A percentile compares a stretch with the other conserved stretches of the same genome.
Conservation (phyloP, 1,284 basidiomycete genomes). For the Trichosporon asahii region DNA sequence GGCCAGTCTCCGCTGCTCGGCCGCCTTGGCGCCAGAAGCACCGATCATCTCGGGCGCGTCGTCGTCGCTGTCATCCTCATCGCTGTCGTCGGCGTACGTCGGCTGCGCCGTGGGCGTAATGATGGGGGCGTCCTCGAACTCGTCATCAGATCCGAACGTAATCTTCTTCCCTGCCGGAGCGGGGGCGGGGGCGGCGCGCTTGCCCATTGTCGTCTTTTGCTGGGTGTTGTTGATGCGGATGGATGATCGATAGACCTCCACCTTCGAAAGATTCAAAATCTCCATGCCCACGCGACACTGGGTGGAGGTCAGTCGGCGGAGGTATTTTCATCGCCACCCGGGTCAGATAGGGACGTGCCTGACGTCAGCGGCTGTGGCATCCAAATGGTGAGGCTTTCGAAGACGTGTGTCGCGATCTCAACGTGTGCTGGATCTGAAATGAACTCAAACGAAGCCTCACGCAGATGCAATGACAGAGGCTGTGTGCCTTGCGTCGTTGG, state of each 20-base stretch:
- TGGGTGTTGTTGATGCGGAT: not conserved
- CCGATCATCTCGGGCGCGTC: conserved; percentile 45
- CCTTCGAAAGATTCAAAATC: not conserved
- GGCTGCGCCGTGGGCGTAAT: not conserved
- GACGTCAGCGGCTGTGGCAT: no score
- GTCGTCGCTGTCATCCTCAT: conserved; percentile 32
- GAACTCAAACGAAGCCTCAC: no score
- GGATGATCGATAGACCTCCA: not conserved
- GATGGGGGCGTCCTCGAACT: conserved; percentile 5
- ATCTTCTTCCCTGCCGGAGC: conserved; percentile 33
- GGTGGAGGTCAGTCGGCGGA: no score
- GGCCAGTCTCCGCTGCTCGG: conserved; percentile 10
- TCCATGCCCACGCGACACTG: no score
- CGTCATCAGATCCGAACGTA: conserved; percentile 30
- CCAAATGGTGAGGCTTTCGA: no score
- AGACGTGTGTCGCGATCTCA: no score
- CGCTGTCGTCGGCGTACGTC: conserved; percentile 3
- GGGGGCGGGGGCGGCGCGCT: conserved; percentile 23
- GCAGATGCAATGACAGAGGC: no score
- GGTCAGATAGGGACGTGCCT: no score
- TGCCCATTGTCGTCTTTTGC: conserved; percentile 16
- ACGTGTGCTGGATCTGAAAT: no score
- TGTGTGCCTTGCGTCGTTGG: not conserved
- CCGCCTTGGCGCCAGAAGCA: conserved; percentile 19
- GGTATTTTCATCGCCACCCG: no score